These are phyloP conservation scores for Bisporella sp. DNA, from an alignment of 2,329 filamentous ascomycete genomes.

Conservation along the genomic window DNA sequence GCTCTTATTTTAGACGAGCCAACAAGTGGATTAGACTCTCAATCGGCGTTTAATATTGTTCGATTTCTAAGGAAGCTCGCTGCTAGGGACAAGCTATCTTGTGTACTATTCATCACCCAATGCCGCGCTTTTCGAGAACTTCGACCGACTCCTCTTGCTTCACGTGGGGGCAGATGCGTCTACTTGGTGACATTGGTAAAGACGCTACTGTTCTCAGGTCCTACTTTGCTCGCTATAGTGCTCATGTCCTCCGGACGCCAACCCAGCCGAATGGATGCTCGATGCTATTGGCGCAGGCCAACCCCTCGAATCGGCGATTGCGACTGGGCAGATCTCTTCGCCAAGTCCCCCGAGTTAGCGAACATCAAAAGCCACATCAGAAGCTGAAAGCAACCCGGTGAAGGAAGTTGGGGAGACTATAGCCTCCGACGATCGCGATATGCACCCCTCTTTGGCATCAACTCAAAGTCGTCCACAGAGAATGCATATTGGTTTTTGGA, in stretches of 20 bases:
- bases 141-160: conserved; percentile 67
- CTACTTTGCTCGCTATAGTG: conserved; percentile 36
- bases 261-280: conserved; percentile 56
- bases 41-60: conserved; percentile 62
- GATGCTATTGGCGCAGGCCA: conserved; percentile 57
- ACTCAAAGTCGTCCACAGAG: conserved; percentile 59
- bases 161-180: conserved; percentile 60
- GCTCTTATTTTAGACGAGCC: conserved; percentile 65
- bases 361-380: conserved; percentile 50
- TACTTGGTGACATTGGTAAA: conserved; percentile 67
- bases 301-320: conserved; percentile 55
- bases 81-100: conserved; percentile 61
- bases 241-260: conserved; percentile 44
- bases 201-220: conserved; percentile 51
- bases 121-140: conserved; percentile 61
- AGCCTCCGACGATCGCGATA: conserved; percentile 41
- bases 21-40: conserved; percentile 62
- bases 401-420: too few relatives aligned
- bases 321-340: conserved; percentile 68
- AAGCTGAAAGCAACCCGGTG: conserved; percentile 29
- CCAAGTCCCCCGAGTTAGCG: conserved; percentile 50
- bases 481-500: conserved; percentile 67
- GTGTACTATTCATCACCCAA: conserved; percentile 71
- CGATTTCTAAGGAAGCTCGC: conserved; percentile 63
- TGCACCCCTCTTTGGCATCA: conserved; percentile 59